These are phyloP conservation scores for Skeletonema marinoi DNA, from an alignment of 108 stramenopile genomes.

Conservation along the genomic window DNA sequence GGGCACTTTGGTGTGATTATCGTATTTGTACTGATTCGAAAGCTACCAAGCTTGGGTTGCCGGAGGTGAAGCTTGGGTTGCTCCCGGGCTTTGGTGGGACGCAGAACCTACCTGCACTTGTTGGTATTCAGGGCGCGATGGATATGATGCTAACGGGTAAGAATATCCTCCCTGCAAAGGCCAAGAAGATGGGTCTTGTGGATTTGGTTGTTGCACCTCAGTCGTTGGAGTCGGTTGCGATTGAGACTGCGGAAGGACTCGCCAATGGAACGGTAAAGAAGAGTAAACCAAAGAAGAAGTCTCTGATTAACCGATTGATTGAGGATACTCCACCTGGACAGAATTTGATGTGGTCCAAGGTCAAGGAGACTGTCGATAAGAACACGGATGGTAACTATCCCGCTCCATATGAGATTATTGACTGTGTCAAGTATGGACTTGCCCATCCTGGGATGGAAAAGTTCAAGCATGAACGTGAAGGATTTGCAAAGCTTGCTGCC, in stretches of 20 bases:
- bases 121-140: constrained; percentile 92
- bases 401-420: constrained; percentile 93
- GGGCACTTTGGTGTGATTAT: constrained; percentile 99
- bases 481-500: constrained; percentile 96
- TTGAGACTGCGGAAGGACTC: constrained; percentile 82
- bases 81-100: constrained; percentile 99
- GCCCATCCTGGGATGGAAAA: constrained; percentile 66
- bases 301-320: constrained; percentile 74
- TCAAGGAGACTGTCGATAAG: constrained; percentile 92
- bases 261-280: constrained; percentile 88
- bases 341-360: constrained; percentile 91
- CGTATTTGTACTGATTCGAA: constrained; percentile 91
- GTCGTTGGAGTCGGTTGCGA: constrained; percentile 86
- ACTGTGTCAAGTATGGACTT: constrained; percentile 91
- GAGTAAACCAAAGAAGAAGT: constrained; percentile 85
- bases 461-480: constrained; percentile 91
- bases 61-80: constrained; percentile 98
- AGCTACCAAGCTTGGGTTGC: constrained; percentile 95
- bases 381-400: constrained; percentile 97
- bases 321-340: constrained; percentile 93
- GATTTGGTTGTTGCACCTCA: constrained; percentile 93
- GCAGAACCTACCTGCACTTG: constrained; percentile 91
- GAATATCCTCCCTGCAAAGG: constrained; percentile 94
- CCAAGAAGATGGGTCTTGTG: constrained; percentile 98
- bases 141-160: constrained; percentile 98